Evolutionary conservation across 2,329 filamentous ascomycete genomes (phyloP).

Genomic region (Cryphonectria parasitica): DNA sequence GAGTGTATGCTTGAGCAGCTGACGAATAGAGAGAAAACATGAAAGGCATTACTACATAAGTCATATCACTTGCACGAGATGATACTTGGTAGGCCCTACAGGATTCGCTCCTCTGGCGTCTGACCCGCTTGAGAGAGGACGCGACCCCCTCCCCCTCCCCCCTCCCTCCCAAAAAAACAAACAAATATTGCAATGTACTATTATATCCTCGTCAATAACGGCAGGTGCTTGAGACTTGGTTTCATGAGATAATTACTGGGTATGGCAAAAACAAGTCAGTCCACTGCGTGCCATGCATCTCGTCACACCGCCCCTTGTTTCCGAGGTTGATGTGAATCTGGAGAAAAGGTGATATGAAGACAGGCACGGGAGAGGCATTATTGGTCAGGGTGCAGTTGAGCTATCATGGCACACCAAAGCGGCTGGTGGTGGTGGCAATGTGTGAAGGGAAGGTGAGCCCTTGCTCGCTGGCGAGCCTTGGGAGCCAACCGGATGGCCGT

Average conservation of each 20-base stretch:
- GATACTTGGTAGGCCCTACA: not conserved
- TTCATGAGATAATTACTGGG: not conserved
- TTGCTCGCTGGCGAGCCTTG: conserved; percentile 12
- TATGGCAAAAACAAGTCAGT: not conserved
- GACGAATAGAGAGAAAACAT: not conserved
- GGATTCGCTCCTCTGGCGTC: conserved; percentile 5
- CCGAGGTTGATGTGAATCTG: not conserved
- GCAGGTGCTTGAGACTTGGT: not conserved
- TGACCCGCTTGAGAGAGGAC: conserved; percentile 12
- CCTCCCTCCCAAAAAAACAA: too few species aligned
- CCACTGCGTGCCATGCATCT: not conserved
- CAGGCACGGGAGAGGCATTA: not conserved
- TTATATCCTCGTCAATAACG: not conserved
- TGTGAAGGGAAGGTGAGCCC: conserved; percentile 1
- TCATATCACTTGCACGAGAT: not conserved
- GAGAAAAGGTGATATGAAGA: not conserved
- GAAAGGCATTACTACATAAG: not conserved
- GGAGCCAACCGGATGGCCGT: conserved; percentile 18
- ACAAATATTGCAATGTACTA: not conserved
- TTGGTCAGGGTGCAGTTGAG: conserved; percentile 18
- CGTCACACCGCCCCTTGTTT: conserved; percentile 10
- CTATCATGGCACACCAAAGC: conserved; percentile 14
- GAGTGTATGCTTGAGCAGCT: not conserved
- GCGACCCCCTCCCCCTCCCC: not conserved
- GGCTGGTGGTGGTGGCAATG: conserved; percentile 12